Base-by-base conservation (phyloP, 73 alveolate species). In the Effrenium voratum region DNA sequence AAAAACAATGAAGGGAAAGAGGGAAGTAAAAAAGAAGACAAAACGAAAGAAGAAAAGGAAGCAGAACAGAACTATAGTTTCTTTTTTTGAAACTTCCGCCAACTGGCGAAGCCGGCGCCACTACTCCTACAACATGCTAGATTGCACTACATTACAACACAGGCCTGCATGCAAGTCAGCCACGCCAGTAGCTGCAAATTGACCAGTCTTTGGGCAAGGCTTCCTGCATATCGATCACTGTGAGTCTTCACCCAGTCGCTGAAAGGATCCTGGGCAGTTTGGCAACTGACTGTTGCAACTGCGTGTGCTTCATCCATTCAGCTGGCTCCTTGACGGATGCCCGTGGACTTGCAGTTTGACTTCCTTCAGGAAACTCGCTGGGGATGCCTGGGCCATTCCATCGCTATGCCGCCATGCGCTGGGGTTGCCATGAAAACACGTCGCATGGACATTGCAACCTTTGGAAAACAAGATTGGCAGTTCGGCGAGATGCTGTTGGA, bases 191-290 rank as follows among this genome's bases (percentile, higher is more conserved):
- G 49, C 83, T 86, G 94, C 94, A 86, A 5, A 26, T 86, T 86
- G 70, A 86, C 94, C 70, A 86, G 47, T 32, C 94, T 44, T 30
- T 83, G 32, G 36, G 94, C 84, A 30, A 86, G 57, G 32, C 68
- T 59, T 12, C 55, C 83, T 15, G 66, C 94, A 43, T 59, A 86
- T 28, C 94, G 83, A 36, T 13, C 73, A 16, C 84, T 86, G 59
- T 86, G 84, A 28, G n/a, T 50, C 40, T 86, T 83, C 94, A 86
- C 94, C 94, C 94, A 86, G 83, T 30, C 47, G 66, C 38, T 86
- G 94, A 86, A 86, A 70, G 94, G 63, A 44, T 86, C 94, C 94
- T 85, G 60, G 1, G 16, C 79, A 66, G 15, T 13, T 24, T 40
- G 30, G 15, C 41, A n/a, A 66, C 16, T 8, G 8, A 52, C 8